Evolutionary conservation across 108 stramenopile species (phyloP).

Genomic region (Stephanodiscus triporus): DNA sequence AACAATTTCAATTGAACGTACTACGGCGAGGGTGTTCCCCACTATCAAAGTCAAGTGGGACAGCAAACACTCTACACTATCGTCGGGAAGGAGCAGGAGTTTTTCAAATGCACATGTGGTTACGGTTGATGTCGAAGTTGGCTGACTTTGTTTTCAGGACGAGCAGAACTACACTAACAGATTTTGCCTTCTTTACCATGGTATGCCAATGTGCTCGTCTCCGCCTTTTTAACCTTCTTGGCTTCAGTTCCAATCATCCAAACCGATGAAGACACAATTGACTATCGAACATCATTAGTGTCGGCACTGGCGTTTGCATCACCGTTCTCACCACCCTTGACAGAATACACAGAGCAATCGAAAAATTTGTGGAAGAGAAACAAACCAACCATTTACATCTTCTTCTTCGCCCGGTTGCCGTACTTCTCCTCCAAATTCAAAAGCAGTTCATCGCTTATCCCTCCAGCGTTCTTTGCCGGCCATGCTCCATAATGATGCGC

Average conservation of each 20-base stretch:
- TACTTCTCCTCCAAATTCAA: not conserved
- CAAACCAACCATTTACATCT: too few species aligned
- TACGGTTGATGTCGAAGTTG: constrained; percentile 45
- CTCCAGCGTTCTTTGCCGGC: not conserved
- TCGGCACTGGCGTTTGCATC: too few species aligned
- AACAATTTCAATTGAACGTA: constrained; percentile 41
- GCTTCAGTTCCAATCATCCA: too few species aligned
- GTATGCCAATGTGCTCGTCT: too few species aligned
- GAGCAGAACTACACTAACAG: constrained; percentile 52
- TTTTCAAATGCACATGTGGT: constrained; percentile 8
- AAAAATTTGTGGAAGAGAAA: too few species aligned
- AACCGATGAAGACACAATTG: too few species aligned
- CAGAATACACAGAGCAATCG: too few species aligned
- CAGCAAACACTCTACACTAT: constrained; percentile 6
- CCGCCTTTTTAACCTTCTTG: too few species aligned
- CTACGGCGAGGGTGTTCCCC: constrained; percentile 43
- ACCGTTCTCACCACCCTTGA: too few species aligned
- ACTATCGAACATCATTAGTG: too few species aligned
- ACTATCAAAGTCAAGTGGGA: constrained; percentile 48
- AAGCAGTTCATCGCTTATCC: not conserved
- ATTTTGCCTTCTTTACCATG: constrained; percentile 50
- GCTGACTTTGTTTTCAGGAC: constrained; percentile 37
- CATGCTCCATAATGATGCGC: too few species aligned
- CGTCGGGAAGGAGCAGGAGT: constrained; percentile 1
- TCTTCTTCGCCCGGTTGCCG: not conserved